Base-by-base conservation (phyloP, 306 rosid genomes). In the Fragaria ananassa region DNA sequence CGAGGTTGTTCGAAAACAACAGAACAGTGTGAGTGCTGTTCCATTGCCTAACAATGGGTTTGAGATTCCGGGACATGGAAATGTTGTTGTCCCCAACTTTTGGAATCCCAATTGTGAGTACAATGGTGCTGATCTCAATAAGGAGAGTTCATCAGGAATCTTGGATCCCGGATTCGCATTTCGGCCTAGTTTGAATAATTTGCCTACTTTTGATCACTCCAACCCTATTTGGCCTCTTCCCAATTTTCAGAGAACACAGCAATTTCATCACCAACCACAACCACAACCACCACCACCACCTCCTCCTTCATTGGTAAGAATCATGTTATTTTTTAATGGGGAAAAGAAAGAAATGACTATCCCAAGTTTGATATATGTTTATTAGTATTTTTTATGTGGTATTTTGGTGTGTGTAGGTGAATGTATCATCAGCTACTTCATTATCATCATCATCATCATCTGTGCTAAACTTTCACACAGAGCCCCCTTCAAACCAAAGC, bases 401-500 rank as follows among this genome's bases (percentile, higher is more conserved):
- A 44, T 17, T 62, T 76, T 80, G 75, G 42, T 76, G 60, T 83
- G 7, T 80, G 86, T 45, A 94, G 98, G 89, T 88, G 86, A 89
- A 80, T 83, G 86, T 65, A 29, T 81, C 91, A 50, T 53, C 86
- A 45, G 80, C 87, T 35, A 83, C 61, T 85, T 81, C 87, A 49
- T 76, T 90, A 62, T 75, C 86, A 77, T 68, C 85, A 37, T 68
- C 85, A 37, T 79, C 92, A 53, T 79, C 88, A 75, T 68, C 85
- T 65, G 74, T 79, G 57, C 75, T 81, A 64, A 84, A 75, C 79
- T 87, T 67, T 76, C 75, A 81, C 53, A 76, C 74, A 79, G 98
- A 94, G 97, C 98, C 92, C 98, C 98, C 98, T 94, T 94, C 97
- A 94, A 94, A 94, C 98, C 98, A 94, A 94, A 94, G 81, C 78